phyloP scores from a whole-genome alignment of 2,329 filamentous ascomycete species.

The Cadophora gregata region DNA sequence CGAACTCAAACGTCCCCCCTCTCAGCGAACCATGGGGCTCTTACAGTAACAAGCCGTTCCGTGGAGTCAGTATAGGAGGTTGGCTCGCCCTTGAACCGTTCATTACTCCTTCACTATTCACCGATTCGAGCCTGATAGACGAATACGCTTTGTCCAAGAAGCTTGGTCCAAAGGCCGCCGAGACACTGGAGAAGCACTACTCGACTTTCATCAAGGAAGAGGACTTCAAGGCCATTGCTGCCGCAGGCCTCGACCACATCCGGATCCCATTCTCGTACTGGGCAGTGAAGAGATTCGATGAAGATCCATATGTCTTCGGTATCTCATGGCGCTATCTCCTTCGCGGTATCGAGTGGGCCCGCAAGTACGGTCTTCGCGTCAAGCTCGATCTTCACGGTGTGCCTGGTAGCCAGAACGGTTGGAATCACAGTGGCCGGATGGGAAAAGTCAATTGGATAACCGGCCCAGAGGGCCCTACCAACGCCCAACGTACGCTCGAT shows the following conservation, averaged over 20 bases:
- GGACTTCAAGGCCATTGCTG: constrained; percentile 82
- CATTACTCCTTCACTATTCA: constrained; percentile 93
- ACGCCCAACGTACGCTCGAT: constrained; percentile 82
- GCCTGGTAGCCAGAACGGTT: constrained; percentile 93
- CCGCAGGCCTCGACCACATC: constrained; percentile 94
- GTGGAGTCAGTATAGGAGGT: constrained; percentile 91
- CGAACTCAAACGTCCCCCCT: constrained; percentile 81
- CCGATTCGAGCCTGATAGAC: constrained; percentile 63
- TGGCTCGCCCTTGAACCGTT: constrained; percentile 95
- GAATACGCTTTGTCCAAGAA: constrained; percentile 81
- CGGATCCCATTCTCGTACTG: constrained; percentile 96
- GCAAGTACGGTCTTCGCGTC: constrained; percentile 88
- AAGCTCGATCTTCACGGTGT: constrained; percentile 94
- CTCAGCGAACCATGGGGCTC: constrained; percentile 76
- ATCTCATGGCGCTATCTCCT: constrained; percentile 94
- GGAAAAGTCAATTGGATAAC: constrained; percentile 87
- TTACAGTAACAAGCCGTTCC: constrained; percentile 79
- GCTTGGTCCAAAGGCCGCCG: constrained; percentile 69
- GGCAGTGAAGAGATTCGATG: constrained; percentile 84
- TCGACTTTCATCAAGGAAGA: constrained; percentile 83
- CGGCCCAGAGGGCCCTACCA: constrained; percentile 78
- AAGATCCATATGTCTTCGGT: constrained; percentile 84
- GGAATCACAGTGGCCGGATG: constrained; percentile 91
- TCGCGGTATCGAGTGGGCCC: constrained; percentile 89
- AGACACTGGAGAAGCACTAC: constrained; percentile 87